Evolutionary conservation across 805 yeast genomes (phyloP), one percentile per base, ranked within the genome.

Genomic region (Aciculoconidium aculeatum): DNA sequence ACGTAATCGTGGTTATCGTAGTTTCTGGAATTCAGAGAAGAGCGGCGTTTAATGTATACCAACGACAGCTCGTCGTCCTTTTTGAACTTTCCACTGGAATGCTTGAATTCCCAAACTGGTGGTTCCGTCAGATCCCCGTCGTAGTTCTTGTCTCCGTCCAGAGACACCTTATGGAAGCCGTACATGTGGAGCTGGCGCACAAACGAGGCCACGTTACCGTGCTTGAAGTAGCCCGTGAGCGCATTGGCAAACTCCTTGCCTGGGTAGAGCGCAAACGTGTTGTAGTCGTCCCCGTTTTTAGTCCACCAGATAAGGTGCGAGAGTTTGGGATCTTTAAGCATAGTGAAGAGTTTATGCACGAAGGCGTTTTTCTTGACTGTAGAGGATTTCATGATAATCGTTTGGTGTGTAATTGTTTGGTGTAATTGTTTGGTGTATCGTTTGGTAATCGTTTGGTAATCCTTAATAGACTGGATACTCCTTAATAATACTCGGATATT

Each of bases 131-230:
- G 17, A 22, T 49, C 55, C 23, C 45, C 45, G 30, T 40, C 46
- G 19, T n/a, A n/a, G n/a, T n/a, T n/a, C n/a, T n/a, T 21, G 23
- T n/a, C 12, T 7, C 11, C 9, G 7, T 27, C 22, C 7, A 7
- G 15, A 12, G 15, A 72, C 6, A 82, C 78, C 58, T 88, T 87
- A 55, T 88, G 96, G 61, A 88, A 87, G 1, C 96, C 96, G 53
- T 87, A 87, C 96, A 88, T 90, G 62, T 90, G 95, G 25, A 88
- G 64, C 57, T 90, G 96, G 26, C 96, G 74, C 19, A 90, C 95
- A 61, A 90, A 90, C 36, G 90, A 78, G 14, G 95, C 86, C 16
- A 88, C 86, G 50, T 90, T 90, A 3, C 94, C 94, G 59, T 88
- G 96, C 53, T 90, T 90, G 66, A 90, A 88, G 53, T 83, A 87